Conservation (phyloP, 1,139 yeast species). For the Sugiyamaella japonica region DNA sequence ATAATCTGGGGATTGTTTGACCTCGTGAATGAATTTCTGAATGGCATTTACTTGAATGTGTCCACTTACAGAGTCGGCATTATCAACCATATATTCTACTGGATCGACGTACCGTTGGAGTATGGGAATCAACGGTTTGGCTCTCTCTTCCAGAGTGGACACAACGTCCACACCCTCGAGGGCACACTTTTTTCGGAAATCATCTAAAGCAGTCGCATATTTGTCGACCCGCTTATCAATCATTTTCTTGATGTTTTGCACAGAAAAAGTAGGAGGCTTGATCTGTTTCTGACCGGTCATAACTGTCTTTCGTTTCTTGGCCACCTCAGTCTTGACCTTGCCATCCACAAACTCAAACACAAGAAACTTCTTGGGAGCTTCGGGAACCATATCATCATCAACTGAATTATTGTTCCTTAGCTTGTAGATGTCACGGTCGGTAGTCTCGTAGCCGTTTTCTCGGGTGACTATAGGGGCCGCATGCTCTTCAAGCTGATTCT, state of each 20-base stretch:
- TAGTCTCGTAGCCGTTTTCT: conserved; percentile 40
- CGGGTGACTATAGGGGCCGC: conserved; percentile 19
- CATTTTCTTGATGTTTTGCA: conserved; percentile 56
- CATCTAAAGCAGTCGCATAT: conserved; percentile 49
- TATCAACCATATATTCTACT: conserved; percentile 23
- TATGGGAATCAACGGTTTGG: conserved; percentile 49
- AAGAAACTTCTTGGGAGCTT: conserved; percentile 51
- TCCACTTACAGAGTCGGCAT: conserved; percentile 6
- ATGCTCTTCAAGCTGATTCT: conserved; percentile 37
- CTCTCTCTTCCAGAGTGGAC: conserved; percentile 40
- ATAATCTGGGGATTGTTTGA: conserved; percentile 47
- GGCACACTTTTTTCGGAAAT: conserved; percentile 31
- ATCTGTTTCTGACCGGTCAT: background rate
- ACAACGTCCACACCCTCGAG: conserved; percentile 26
- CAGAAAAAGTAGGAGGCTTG: conserved; percentile 45
- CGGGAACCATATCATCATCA: conserved; percentile 19
- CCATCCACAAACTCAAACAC: conserved; percentile 82
- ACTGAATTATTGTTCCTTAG: conserved; percentile 44
- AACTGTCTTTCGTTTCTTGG: conserved; percentile 13
- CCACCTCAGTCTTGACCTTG: conserved; percentile 42
- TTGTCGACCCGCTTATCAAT: conserved; percentile 59
- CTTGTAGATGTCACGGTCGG: conserved; percentile 52
- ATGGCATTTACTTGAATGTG: conserved; percentile 39
- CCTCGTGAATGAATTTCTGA: conserved; percentile 48
- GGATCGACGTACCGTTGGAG: conserved; percentile 25